Conservation (phyloP, 139 green algal species). For the Auxenochlorella protothecoides region DNA sequence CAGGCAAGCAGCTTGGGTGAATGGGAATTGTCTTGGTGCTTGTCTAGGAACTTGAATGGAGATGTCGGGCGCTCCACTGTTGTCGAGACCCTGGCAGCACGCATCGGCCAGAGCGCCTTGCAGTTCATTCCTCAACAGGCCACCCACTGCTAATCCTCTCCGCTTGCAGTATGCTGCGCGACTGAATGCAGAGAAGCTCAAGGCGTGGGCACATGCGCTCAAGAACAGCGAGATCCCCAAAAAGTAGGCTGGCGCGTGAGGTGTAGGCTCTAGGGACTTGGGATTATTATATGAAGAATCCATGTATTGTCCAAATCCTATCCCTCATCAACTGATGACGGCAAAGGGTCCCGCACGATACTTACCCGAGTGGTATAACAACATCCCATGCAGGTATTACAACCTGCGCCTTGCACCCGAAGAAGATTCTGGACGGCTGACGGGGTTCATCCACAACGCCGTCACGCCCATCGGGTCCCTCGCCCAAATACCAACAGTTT, state of each 20-base stretch:
- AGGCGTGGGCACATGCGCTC: slow-evolving; percentile 45
- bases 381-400: slow-evolving; percentile 37
- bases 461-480: slow-evolving; percentile 68
- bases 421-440: slow-evolving; percentile 49
- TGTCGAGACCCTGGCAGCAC: background rate
- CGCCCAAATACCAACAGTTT: slow-evolving; percentile 61
- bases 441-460: slow-evolving; percentile 68
- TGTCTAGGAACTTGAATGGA: background rate
- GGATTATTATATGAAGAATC: background rate
- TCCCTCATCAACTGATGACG: background rate
- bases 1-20: slow-evolving; percentile 30
- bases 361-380: background rate
- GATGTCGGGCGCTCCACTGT: background rate
- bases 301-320: no score
- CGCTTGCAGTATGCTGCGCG: slow-evolving; percentile 57
- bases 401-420: slow-evolving; percentile 75
- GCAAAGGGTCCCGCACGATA: background rate
- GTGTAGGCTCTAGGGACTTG: background rate
- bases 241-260: background rate
- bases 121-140: no score
- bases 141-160: background rate
- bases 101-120: no score
- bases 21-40: background rate
- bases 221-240: slow-evolving; percentile 30
- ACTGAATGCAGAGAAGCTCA: slow-evolving; percentile 71